Conservation (phyloP, 805 yeast genomes). For the Torulaspora microellipsoides region DNA sequence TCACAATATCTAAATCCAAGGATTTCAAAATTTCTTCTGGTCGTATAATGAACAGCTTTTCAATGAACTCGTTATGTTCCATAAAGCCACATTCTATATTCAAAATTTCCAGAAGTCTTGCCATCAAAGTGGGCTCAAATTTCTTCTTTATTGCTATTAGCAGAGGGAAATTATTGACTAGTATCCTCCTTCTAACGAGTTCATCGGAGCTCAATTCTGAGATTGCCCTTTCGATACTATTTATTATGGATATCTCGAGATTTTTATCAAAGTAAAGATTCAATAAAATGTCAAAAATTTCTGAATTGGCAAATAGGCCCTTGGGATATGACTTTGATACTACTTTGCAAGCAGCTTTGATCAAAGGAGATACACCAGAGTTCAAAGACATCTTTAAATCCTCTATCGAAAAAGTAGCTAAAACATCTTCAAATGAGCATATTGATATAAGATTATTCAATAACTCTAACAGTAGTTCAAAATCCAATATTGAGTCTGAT, state of each 20-base stretch:
- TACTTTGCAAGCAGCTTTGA: conserved; percentile 25
- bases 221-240: conserved; percentile 24
- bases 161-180: conserved; percentile 19
- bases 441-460: conserved; percentile 19
- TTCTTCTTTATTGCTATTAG: conserved; percentile 16
- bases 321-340: conserved; percentile 28
- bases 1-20: conserved; percentile 20
- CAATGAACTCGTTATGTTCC: conserved; percentile 17
- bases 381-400: conserved; percentile 24
- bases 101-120: conserved; percentile 27
- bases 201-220: conserved; percentile 18
- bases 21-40: conserved; percentile 13
- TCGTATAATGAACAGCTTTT: conserved; percentile 18
- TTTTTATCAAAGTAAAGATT: conserved; percentile 20
- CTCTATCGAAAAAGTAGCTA: conserved; percentile 18
- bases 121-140: conserved; percentile 12
- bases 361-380: conserved; percentile 19
- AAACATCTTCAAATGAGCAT: conserved; percentile 24
- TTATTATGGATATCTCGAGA: conserved; percentile 21
- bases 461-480: conserved; percentile 19
- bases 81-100: conserved; percentile 11
- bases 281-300: conserved; percentile 21
- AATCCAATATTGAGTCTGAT: conserved; percentile 16
- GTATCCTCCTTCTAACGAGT: conserved; percentile 20
- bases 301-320: conserved; percentile 22